A percentile compares a stretch with the other conserved stretches of the same genome.
phyloP scores from a whole-genome alignment of 2,329 filamentous ascomycete genomes.

The Aspergillus terreus region DNA sequence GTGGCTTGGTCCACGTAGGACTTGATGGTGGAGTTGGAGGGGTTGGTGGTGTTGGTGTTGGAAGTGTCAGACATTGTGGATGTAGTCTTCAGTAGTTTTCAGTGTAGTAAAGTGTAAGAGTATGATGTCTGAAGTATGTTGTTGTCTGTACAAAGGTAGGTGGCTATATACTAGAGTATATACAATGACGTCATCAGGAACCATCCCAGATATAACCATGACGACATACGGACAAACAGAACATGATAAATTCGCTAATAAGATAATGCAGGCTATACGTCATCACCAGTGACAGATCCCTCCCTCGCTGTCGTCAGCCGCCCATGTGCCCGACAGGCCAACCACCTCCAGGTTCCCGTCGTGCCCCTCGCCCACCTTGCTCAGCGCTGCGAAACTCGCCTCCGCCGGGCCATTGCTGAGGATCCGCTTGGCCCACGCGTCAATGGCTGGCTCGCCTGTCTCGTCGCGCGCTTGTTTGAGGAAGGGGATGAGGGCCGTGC shows the following conservation, averaged over 20 bases:
- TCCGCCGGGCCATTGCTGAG: constrained; percentile 50
- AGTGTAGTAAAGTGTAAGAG: no score
- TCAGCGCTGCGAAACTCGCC: constrained; percentile 41
- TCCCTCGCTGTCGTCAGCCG: constrained; percentile 75
- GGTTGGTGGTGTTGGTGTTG: not conserved
- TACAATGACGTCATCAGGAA: not conserved
- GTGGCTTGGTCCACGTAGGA: constrained; percentile 71
- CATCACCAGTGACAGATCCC: constrained; percentile 54
- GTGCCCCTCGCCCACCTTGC: constrained; percentile 51
- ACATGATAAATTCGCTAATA: not conserved
- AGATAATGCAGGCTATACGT: not conserved
- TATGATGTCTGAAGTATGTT: no score
- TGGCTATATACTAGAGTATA: not conserved
- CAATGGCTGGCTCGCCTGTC: constrained; percentile 85
- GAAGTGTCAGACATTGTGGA: not conserved
- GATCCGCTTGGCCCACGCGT: constrained; percentile 58
- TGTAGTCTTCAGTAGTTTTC: not conserved
- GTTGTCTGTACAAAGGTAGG: no score
- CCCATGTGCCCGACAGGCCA: constrained; percentile 81
- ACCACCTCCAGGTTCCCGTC: constrained; percentile 56
- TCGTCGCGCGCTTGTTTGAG: constrained; percentile 95
- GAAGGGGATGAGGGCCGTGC: constrained; percentile 90
- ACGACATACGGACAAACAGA: not conserved
- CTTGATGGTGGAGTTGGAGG: constrained; percentile 68
- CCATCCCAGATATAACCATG: not conserved